Percentiles rank a stretch among this genome's conserved stretches.
These are phyloP conservation scores for Aspergillus sp. DNA, from an alignment of 2,329 filamentous ascomycete genomes.

Conservation along the genomic window DNA sequence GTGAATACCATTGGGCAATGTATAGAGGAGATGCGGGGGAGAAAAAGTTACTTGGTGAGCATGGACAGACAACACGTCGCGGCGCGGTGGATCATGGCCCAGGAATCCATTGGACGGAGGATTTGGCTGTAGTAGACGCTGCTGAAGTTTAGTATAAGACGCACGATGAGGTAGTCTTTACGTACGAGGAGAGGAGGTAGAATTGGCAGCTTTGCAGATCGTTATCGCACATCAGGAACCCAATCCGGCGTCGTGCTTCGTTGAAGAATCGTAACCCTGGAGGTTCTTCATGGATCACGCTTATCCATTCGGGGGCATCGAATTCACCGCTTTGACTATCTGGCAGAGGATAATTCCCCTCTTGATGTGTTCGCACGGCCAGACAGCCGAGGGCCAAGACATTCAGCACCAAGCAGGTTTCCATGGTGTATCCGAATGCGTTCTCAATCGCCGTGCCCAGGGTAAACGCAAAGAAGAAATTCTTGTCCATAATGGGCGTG, in stretches of 20 bases:
- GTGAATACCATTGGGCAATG: neutral
- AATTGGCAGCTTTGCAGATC: slow-evolving; percentile 46
- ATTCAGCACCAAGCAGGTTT: slow-evolving; percentile 45
- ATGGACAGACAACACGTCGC: slow-evolving; percentile 43
- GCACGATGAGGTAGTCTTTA: neutral
- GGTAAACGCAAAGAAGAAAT: slow-evolving; percentile 45
- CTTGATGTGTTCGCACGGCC: slow-evolving; percentile 42
- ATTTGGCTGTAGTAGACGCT: slow-evolving; percentile 45
- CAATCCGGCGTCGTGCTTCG: slow-evolving; percentile 45
- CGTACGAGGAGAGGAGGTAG: slow-evolving; percentile 43
- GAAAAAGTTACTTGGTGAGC: slow-evolving; percentile 34
- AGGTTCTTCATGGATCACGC: slow-evolving; percentile 32
- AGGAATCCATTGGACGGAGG: slow-evolving; percentile 46
- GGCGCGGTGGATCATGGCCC: slow-evolving; percentile 46
- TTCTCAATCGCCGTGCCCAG: slow-evolving; percentile 43
- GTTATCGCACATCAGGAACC: slow-evolving; percentile 45
- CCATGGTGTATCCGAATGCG: slow-evolving; percentile 45
- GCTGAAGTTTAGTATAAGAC: neutral
- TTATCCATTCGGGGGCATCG: slow-evolving; percentile 32
- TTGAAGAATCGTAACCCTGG: slow-evolving; percentile 48
- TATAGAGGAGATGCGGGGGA: neutral
- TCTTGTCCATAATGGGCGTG: slow-evolving; percentile 46
- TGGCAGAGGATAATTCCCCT: slow-evolving; percentile 41
- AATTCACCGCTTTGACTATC: slow-evolving; percentile 27
- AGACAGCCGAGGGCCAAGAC: slow-evolving; percentile 47